phyloP scores from a whole-genome alignment of 1,284 basidiomycete species.

The Earliella scabrosa region DNA sequence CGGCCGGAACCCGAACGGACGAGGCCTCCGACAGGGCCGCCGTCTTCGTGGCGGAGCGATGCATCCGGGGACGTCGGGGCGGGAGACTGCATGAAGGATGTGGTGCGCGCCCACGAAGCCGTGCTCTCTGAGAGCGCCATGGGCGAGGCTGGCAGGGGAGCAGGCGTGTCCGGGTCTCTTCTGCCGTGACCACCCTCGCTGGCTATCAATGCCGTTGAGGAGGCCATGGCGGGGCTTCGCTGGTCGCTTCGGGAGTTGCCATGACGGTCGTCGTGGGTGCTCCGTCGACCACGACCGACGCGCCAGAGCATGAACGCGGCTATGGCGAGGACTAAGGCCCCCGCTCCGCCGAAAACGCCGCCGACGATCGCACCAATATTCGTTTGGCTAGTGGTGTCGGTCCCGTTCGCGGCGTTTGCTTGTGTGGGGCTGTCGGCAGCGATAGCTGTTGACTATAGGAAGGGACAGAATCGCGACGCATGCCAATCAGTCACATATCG shows the following conservation, averaged over 20 bases:
- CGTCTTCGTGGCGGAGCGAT: constrained; percentile 13
- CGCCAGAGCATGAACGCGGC: background rate
- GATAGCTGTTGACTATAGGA: too few species aligned
- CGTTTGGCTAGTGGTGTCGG: background rate
- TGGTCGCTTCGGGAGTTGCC: background rate
- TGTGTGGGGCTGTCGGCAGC: background rate
- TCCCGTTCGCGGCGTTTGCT: background rate
- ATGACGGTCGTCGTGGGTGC: background rate
- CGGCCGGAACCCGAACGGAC: constrained; percentile 13
- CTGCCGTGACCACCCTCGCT: too few species aligned
- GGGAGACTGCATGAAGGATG: background rate
- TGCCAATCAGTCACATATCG: too few species aligned
- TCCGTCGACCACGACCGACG: background rate
- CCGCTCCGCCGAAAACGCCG: background rate
- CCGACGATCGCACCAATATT: constrained; percentile 1
- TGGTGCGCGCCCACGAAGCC: background rate
- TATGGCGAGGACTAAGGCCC: background rate
- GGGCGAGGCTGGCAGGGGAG: too few species aligned
- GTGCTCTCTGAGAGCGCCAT: too few species aligned
- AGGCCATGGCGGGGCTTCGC: too few species aligned
- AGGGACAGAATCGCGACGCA: too few species aligned
- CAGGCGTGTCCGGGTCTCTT: too few species aligned
- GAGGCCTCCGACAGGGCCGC: constrained; percentile 6
- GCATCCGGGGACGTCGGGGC: background rate
- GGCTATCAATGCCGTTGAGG: too few species aligned